Base-by-base conservation (phyloP, 1,284 basidiomycete genomes). In the Cystobasidium sp. region DNA sequence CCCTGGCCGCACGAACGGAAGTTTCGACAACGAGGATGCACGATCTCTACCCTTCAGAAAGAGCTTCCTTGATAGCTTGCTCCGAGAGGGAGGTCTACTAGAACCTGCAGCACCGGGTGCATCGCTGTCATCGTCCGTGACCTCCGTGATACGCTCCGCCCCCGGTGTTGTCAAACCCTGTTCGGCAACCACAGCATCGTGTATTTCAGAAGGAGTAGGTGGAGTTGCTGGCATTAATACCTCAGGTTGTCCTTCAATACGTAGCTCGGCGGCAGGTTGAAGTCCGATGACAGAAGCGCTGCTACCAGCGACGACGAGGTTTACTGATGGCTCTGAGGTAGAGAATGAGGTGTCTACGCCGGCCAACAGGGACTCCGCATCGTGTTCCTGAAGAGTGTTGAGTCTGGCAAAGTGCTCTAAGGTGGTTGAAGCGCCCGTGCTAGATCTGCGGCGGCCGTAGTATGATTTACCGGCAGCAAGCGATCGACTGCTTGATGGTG, bases 301-400 rank as follows among this genome's bases (percentile, higher is more conserved):
- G 6, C 20, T 51, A 6, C 20, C 47, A 51, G 14, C 47, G 47
- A 1, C 31, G 31, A 5, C 31, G 31, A 31, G 31, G 5, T 31
- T 5, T 31, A 31, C 31, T 31, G 31, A 31, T 31, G 31, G 31
- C 31, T 5, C 31, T 31, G 31, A 31, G 31, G 31, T 31, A 5
- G 31, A 31, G 31, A 31, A 31, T 31, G 31, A 43, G 18, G 24
- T 22, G 6, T 41, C 49, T 18, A 41, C 39, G 5, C 31, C 47
- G n/a, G 49, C 49, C 14, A 43, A 16, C 22, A 24, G 9, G 14
- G 10, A 7, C 51, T 66, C 64, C 24, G 64, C 64, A 37, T 66
- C 64, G 16, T 66, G 64, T 47, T 66, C 64, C 24, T 66, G 41
- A 53, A 66, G 64, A 51, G 64, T 66, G 22, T 53, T 66, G 9